Conservation (phyloP, 2,329 filamentous ascomycete genomes). For the Arthrinium puccinioides region DNA sequence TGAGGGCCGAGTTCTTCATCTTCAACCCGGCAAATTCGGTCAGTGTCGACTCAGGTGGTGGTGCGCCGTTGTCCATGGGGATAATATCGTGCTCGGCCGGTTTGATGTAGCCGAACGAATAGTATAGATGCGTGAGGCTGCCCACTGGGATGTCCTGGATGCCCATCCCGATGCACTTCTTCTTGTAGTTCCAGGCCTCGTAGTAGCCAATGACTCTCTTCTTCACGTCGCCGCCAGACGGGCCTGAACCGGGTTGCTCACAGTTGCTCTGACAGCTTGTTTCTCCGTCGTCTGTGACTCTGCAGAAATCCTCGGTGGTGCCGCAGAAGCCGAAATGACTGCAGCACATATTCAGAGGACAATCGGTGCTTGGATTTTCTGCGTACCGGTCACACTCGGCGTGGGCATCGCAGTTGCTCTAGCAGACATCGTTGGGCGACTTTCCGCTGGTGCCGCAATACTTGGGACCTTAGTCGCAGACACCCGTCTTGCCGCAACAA, state of each 20-base stretch:
- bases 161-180: slow-evolving; percentile 1
- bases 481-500: background rate
- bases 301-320: slow-evolving; percentile 1
- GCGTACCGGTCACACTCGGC: slow-evolving; percentile 24
- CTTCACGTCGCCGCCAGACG: background rate
- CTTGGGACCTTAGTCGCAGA: background rate
- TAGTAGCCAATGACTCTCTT: slow-evolving; percentile 24
- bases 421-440: slow-evolving; percentile 15
- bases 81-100: slow-evolving; percentile 19
- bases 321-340: background rate
- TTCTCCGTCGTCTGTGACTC: too few species aligned
- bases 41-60: slow-evolving; percentile 7
- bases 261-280: too few species aligned
- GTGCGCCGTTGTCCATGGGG: slow-evolving; percentile 17
- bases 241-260: too few species aligned
- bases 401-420: slow-evolving; percentile 25
- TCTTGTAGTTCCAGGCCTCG: slow-evolving; percentile 17
- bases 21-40: too few species aligned
- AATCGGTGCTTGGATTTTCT: slow-evolving; percentile 13
- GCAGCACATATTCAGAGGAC: slow-evolving; percentile 17
- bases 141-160: slow-evolving; percentile 28
- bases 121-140: slow-evolving; percentile 27
- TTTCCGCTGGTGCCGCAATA: slow-evolving; percentile 1
- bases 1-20: too few species aligned
- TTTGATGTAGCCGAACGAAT: slow-evolving; percentile 22